Percentiles rank a stretch among this genome's conserved stretches.
These are phyloP conservation scores for Plasmodium falciparum DNA, from an alignment of 169 alveolate species.

Conservation along the genomic window DNA sequence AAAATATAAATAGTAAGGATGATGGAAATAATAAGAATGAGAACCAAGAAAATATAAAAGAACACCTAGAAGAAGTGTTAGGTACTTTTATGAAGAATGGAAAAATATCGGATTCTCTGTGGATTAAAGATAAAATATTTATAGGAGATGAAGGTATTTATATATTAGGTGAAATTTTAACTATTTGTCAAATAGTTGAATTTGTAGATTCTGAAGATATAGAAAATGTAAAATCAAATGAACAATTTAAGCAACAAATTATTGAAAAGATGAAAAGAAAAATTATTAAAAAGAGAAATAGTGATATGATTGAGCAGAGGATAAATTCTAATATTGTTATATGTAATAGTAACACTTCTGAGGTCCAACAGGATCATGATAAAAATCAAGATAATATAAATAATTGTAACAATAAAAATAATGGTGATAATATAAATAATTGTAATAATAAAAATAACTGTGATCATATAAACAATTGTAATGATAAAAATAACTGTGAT, in stretches of 20 bases:
- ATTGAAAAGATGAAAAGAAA: slow-evolving; percentile 52
- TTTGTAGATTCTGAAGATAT: slow-evolving; percentile 59
- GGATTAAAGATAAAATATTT: slow-evolving; percentile 64
- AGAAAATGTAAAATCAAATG: slow-evolving; percentile 25
- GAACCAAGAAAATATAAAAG: slow-evolving; percentile 15
- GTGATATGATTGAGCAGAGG: slow-evolving; percentile 43
- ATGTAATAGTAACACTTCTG: slow-evolving; percentile 24
- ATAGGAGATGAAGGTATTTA: slow-evolving; percentile 74
- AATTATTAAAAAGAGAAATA: slow-evolving; percentile 39
- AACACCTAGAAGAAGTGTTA: slow-evolving; percentile 34
- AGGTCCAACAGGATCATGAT: slow-evolving; percentile 7
- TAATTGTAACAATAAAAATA: neutral
- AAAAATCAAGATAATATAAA: neutral
- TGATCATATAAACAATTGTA: neutral
- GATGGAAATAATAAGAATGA: neutral
- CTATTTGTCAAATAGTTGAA: slow-evolving; percentile 62
- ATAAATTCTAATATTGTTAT: slow-evolving; percentile 51
- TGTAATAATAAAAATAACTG: slow-evolving; percentile 1
- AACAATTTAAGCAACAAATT: slow-evolving; percentile 38
- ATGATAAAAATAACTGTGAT: slow-evolving; percentile 6
- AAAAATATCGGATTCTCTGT: slow-evolving; percentile 53
- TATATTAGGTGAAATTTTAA: slow-evolving; percentile 60
- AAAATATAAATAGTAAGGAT: slow-evolving; percentile 2
- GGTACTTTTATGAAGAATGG: slow-evolving; percentile 71
- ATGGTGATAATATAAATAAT: neutral